phyloP scores from a whole-genome alignment of 1,139 yeast species.

The Sugiyamaella grinbergsii region DNA sequence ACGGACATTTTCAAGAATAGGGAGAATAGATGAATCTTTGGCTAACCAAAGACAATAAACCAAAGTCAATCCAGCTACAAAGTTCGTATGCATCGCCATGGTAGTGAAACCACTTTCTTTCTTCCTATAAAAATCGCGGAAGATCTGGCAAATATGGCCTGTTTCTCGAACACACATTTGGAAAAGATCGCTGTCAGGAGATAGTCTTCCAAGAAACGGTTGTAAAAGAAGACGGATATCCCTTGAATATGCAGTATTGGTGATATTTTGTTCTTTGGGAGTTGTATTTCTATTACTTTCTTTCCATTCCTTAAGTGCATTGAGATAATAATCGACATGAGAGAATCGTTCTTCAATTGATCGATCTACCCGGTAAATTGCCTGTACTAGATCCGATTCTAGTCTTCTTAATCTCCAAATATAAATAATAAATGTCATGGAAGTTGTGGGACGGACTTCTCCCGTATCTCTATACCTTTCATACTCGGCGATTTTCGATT shows the following conservation, averaged over 20 bases:
- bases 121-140: slow-evolving; percentile 59
- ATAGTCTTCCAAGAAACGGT: slow-evolving; percentile 58
- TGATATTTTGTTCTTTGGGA: slow-evolving; percentile 39
- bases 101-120: slow-evolving; percentile 61
- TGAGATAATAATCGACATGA: slow-evolving; percentile 35
- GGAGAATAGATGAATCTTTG: slow-evolving; percentile 45
- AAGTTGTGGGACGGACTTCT: slow-evolving; percentile 20
- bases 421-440: slow-evolving; percentile 53
- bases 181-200: slow-evolving; percentile 58
- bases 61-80: slow-evolving; percentile 63
- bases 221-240: slow-evolving; percentile 58
- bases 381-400: slow-evolving; percentile 58
- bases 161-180: slow-evolving; percentile 65
- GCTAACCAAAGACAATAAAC: slow-evolving; percentile 63
- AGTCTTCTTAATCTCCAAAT: slow-evolving; percentile 55
- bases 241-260: slow-evolving; percentile 57
- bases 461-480: slow-evolving; percentile 6
- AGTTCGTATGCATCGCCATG: slow-evolving; percentile 61
- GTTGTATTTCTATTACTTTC: slow-evolving; percentile 22
- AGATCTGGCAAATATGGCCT: slow-evolving; percentile 61
- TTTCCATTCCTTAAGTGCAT: slow-evolving; percentile 31
- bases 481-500: slow-evolving; percentile 22
- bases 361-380: slow-evolving; percentile 47
- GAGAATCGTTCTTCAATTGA: slow-evolving; percentile 34
- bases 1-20: slow-evolving; percentile 53